Percentiles rank a stretch among this genome's conserved stretches.
Conservation (phyloP, 78 protist genomes). For the Tieghemostelium lacteum region DNA sequence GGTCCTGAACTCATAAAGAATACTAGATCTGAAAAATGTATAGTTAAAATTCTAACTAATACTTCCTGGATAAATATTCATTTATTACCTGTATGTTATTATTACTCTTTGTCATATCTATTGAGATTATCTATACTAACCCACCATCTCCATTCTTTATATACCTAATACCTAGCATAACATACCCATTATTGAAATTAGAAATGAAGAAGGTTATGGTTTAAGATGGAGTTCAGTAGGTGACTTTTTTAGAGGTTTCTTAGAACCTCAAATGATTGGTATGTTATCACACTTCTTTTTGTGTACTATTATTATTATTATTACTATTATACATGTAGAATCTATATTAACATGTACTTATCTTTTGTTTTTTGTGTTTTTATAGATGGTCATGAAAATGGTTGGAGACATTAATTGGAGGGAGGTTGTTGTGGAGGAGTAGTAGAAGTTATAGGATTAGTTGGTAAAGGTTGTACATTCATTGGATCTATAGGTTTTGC, state of each 20-base stretch:
- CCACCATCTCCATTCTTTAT: too few relatives aligned
- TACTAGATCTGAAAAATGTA: slow-evolving; percentile 19
- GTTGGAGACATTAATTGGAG: slow-evolving; percentile 47
- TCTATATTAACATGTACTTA: background rate
- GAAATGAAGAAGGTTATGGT: slow-evolving; percentile 56
- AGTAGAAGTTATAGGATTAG: background rate
- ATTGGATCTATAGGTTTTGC: too few relatives aligned
- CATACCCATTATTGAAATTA: slow-evolving; percentile 45
- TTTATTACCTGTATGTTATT: slow-evolving; percentile 33
- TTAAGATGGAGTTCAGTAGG: slow-evolving; percentile 50
- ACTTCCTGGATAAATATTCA: slow-evolving; percentile 7
- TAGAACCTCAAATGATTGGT: slow-evolving; percentile 69
- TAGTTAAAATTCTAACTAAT: background rate
- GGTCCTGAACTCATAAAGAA: slow-evolving; percentile 52
- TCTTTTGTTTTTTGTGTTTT: background rate
- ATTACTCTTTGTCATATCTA: background rate
- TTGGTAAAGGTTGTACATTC: background rate
- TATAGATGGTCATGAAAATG: slow-evolving; percentile 64
- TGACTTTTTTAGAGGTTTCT: slow-evolving; percentile 43
- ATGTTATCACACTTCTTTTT: too few relatives aligned
- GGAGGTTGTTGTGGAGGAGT: background rate
- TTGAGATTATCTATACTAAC: background rate
- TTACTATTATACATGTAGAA: background rate
- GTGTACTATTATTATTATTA: background rate
- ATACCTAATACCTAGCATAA: slow-evolving; percentile 12